Base-by-base conservation (phyloP, 352 stramenopile genomes). In the Saprolegnia diclina region DNA sequence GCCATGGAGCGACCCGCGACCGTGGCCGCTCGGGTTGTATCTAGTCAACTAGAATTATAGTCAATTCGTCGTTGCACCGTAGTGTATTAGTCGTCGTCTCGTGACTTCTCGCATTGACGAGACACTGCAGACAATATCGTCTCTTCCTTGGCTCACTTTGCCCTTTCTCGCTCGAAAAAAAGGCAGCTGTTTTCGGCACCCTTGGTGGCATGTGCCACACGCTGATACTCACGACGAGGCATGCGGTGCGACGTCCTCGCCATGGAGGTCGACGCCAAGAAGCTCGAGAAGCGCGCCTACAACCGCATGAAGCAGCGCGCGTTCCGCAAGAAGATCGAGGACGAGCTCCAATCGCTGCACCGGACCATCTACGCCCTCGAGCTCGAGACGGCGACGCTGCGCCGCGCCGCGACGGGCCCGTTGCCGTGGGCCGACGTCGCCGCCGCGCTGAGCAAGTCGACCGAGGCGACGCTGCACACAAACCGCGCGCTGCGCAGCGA, bases 281-380 rank as follows among this genome's bases (percentile, higher is more conserved):
- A n/a, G 42, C 3, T 7, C 13, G 42, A 62, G 24, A 62, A 62
- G 54, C 26, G 54, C 21, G 21, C 26, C 24, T 62, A 62, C 54
- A 62, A 62, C 54, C 54, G 54, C 11, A 16, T 40, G 9, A 62
- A 62, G 54, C 54, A 62, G n/a, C 54, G 54, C n/a, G 54, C 22
- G 54, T 62, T 62, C 32, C 54, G 54, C 10, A 62, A 44, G 54
- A 62, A 62, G 54, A 14, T 62, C 11, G 54, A 62, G 54, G 18
- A 21, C 18, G 26, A 62, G 54, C 54, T 62, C 35, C 19, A 38
- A 16, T n/a, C 11, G 7, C 54, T 62, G 54, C 54, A 35, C 10
- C 7, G n/a, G 16, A 40, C 35, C 26, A 35, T 62, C 16, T 22
- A 62, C 21, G 18, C 5, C 13, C 54, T 62, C 32, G 54, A 62